Evolutionary conservation across 139 green algal species (phyloP).

Genomic region (Chlamydomonas schloesseri): DNA sequence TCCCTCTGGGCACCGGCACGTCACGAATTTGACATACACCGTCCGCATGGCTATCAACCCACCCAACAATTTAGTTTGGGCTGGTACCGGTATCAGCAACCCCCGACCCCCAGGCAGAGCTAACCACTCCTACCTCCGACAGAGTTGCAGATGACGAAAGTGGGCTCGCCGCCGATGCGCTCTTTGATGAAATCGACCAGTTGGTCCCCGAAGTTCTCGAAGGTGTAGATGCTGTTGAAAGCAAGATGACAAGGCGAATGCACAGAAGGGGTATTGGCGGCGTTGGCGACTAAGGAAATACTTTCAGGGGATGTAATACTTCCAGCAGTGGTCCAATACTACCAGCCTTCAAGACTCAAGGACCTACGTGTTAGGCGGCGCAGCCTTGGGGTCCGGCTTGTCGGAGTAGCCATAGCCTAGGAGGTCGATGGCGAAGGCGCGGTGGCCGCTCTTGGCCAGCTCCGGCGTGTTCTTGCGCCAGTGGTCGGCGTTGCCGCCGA

Average conservation of each 20-base stretch:
- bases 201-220: conserved; percentile 77
- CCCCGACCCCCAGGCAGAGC: no score
- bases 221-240: conserved; percentile 74
- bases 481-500: conserved; percentile 93
- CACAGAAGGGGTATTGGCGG: no score
- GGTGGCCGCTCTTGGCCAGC: conserved; percentile 63
- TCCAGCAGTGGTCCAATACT: no score
- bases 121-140: conserved; percentile 91
- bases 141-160: conserved; percentile 89
- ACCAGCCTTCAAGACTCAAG: no score
- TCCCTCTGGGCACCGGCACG: no score
- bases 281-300: no score
- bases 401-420: conserved; percentile 89
- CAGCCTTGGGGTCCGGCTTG: conserved; percentile 74
- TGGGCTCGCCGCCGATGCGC: conserved; percentile 65
- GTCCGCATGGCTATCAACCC: no score
- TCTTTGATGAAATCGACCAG: conserved; percentile 84
- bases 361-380: no score
- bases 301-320: neutral
- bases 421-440: conserved; percentile 91
- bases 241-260: no score
- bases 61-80: no score
- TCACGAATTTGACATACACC: no score
- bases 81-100: no score
- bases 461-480: conserved; percentile 90